phyloP scores from a whole-genome alignment of 2,329 filamentous ascomycete genomes.

The Sporothrix protearum region DNA sequence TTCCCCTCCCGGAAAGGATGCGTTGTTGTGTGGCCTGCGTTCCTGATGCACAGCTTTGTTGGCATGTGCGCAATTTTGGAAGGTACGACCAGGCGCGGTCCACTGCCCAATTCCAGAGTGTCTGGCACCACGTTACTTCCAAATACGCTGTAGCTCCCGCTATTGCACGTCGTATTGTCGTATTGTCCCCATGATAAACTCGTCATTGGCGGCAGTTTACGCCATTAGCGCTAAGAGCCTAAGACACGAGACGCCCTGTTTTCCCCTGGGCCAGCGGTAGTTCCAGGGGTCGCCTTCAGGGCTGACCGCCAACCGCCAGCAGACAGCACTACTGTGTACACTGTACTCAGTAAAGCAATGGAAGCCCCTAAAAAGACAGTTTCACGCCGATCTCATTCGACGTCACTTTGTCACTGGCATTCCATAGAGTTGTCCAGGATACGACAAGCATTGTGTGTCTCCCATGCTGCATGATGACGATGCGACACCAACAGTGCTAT shows the following conservation, averaged over 20 bases:
- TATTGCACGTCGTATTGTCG: background rate
- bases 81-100: background rate
- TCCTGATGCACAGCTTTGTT: background rate
- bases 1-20: background rate
- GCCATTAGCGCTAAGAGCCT: conserved; percentile 7
- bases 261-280: background rate
- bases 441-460: background rate
- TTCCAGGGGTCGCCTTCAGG: background rate
- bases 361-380: background rate
- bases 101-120: too few relatives aligned
- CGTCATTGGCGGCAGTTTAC: conserved; percentile 18
- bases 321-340: background rate
- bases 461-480: background rate
- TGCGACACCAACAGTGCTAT: background rate
- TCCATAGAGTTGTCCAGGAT: background rate
- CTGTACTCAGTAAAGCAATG: too few relatives aligned
- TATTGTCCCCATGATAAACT: background rate
- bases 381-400: background rate
- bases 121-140: background rate
- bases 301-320: background rate
- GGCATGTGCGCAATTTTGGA: conserved; percentile 21
- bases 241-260: background rate
- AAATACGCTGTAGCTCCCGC: background rate
- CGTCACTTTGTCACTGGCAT: background rate
- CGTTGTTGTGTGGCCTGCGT: background rate